Conservation (phyloP, 768 basidiomycete genomes). For the Erythrobasidium yunnanense region DNA sequence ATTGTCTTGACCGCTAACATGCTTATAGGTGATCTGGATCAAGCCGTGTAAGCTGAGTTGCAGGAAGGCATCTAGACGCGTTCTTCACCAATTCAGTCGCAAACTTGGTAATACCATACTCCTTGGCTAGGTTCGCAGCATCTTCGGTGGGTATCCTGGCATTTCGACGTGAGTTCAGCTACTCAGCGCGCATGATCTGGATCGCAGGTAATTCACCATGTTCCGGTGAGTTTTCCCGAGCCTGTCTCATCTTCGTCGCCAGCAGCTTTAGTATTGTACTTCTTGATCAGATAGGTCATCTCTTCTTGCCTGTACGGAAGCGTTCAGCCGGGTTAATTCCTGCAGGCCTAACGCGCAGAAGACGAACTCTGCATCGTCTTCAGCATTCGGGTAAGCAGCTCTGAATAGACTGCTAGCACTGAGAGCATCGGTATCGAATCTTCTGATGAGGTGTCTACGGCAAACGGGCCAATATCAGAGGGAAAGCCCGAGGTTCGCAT, state of each 20-base stretch:
- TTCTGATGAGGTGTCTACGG: conserved; percentile 36
- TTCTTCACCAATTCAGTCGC: conserved; percentile 31
- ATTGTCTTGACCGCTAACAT: neutral
- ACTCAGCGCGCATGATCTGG: too few relatives aligned
- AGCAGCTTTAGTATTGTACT: conserved; percentile 3
- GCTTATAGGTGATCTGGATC: neutral
- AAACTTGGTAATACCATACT: conserved; percentile 33
- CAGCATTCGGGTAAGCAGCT: conserved; percentile 32
- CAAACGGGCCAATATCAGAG: neutral
- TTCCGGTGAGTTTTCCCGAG: conserved; percentile 17
- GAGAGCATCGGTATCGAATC: conserved; percentile 37
- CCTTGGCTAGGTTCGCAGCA: conserved; percentile 27
- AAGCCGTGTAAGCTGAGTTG: neutral
- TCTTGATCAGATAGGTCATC: conserved; percentile 14
- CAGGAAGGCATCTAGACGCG: neutral
- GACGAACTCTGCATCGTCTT: conserved; percentile 26
- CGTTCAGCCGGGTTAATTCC: neutral
- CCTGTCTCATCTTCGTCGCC: conserved; percentile 13
- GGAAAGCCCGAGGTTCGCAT: neutral
- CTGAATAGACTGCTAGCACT: conserved; percentile 35
- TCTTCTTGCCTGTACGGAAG: neutral
- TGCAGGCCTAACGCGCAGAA: neutral
- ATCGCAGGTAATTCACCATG: conserved; percentile 6
- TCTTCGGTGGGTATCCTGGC: conserved; percentile 31
- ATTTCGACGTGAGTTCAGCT: neutral